Evolutionary conservation across 768 basidiomycete species (phyloP).

Genomic region (Mrakia gelida): DNA sequence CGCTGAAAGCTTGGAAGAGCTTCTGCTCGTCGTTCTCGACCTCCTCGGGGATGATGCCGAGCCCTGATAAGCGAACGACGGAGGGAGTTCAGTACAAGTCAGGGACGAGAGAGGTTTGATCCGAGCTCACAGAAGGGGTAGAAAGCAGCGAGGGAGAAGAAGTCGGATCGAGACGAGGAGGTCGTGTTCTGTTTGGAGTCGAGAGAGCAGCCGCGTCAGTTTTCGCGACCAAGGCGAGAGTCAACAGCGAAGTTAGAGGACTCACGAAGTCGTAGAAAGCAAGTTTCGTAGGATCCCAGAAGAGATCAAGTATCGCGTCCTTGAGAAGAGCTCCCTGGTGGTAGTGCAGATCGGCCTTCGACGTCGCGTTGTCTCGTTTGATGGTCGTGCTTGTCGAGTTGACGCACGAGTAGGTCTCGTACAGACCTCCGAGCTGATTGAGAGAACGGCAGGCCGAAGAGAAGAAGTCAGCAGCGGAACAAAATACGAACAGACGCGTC

Average conservation of each 20-base stretch:
- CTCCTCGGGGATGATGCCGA: slow-evolving; percentile 72
- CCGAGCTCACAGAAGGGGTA: slow-evolving; percentile 40
- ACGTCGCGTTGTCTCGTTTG: slow-evolving; percentile 28
- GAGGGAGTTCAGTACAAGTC: too few species aligned
- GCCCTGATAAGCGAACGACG: too few species aligned
- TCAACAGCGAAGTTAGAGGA: too few species aligned
- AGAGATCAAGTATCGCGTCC: slow-evolving; percentile 72
- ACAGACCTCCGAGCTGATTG: slow-evolving; percentile 57
- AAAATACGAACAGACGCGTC: slow-evolving; percentile 37
- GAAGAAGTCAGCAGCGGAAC: not conserved
- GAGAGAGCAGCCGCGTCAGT: not conserved
- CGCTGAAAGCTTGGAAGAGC: slow-evolving; percentile 68
- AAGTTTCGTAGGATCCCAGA: slow-evolving; percentile 68
- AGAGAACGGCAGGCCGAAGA: too few species aligned
- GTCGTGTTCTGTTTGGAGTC: slow-evolving; percentile 56
- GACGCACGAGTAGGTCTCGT: slow-evolving; percentile 40
- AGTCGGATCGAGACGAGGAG: slow-evolving; percentile 57
- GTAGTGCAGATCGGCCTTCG: slow-evolving; percentile 52
- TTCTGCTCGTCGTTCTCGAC: slow-evolving; percentile 56
- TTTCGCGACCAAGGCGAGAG: not conserved
- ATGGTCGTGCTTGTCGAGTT: slow-evolving; percentile 31
- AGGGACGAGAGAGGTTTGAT: too few species aligned
- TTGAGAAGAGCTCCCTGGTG: slow-evolving; percentile 57
- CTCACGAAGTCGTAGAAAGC: slow-evolving; percentile 75
- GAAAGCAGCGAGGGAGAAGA: slow-evolving; percentile 70